Evolutionary conservation across 805 yeast species (phyloP).

Genomic region (Hanseniaspora vineae): DNA sequence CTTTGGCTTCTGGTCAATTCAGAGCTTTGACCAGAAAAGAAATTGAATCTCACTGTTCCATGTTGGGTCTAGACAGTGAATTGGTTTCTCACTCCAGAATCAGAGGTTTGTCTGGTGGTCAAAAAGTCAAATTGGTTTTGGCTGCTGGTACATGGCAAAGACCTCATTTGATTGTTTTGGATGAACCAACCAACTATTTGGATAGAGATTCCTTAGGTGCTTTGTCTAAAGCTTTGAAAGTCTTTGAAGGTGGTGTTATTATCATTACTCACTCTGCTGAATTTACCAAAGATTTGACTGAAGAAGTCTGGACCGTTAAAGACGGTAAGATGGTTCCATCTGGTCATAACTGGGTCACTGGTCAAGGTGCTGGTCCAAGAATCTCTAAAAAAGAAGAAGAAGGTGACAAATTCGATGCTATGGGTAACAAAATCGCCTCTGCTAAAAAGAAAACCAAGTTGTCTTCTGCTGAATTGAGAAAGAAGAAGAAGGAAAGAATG

Average conservation of each 20-base stretch:
- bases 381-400: slow-evolving; percentile 90
- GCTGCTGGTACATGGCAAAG: slow-evolving; percentile 99
- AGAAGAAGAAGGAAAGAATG: slow-evolving; percentile 99
- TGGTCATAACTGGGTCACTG: slow-evolving; percentile 99
- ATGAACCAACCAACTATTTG: slow-evolving; percentile 98
- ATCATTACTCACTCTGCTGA: slow-evolving; percentile 99
- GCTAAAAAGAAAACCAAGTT: slow-evolving; percentile 95
- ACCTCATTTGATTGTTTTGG: slow-evolving; percentile 98
- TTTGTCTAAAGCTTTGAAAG: slow-evolving; percentile 95
- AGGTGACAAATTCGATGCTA: slow-evolving; percentile 98
- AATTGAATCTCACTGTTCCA: slow-evolving; percentile 96
- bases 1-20: slow-evolving; percentile 99
- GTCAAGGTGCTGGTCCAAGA: slow-evolving; percentile 99
- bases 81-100: slow-evolving; percentile 99
- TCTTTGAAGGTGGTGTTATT: slow-evolving; percentile 99
- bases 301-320: slow-evolving; percentile 99
- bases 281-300: slow-evolving; percentile 98
- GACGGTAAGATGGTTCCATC: slow-evolving; percentile 99
- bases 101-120: slow-evolving; percentile 99
- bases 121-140: slow-evolving; percentile 97
- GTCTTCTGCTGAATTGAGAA: slow-evolving; percentile 98
- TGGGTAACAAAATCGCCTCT: slow-evolving; percentile 98
- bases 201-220: slow-evolving; percentile 99
- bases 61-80: slow-evolving; percentile 98
- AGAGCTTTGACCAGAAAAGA: slow-evolving; percentile 99